A percentile compares a stretch with the other conserved stretches of the same genome.
These are phyloP conservation scores for Phlebopus sp. DNA, from an alignment of 1,284 basidiomycete genomes.

Conservation along the genomic window DNA sequence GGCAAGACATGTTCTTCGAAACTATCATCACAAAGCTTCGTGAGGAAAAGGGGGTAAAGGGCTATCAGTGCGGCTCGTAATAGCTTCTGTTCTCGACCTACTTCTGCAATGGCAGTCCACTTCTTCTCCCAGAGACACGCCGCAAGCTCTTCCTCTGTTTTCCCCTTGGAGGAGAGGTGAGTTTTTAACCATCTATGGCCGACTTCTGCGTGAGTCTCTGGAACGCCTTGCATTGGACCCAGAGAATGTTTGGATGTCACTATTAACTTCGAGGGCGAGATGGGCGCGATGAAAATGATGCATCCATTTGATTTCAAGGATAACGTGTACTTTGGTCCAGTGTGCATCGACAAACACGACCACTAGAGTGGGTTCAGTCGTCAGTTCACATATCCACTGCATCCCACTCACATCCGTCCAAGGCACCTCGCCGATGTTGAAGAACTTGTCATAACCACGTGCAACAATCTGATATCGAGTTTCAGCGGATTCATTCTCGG, in stretches of 20 bases:
- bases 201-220: slow-evolving; percentile 68
- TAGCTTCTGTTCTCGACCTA: slow-evolving; percentile 32
- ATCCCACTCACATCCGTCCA: slow-evolving; percentile 79
- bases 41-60: not conserved
- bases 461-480: slow-evolving; percentile 73
- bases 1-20: slow-evolving; percentile 98
- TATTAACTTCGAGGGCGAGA: slow-evolving; percentile 74
- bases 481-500: slow-evolving; percentile 16
- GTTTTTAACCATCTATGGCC: slow-evolving; percentile 82
- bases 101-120: slow-evolving; percentile 91
- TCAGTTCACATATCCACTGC: too few relatives aligned
- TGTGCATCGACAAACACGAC: slow-evolving; percentile 70
- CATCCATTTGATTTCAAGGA: slow-evolving; percentile 98
- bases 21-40: slow-evolving; percentile 90
- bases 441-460: slow-evolving; percentile 98
- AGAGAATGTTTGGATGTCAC: slow-evolving; percentile 93
- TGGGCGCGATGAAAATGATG: slow-evolving; percentile 93
- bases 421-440: slow-evolving; percentile 94
- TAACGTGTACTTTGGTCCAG: slow-evolving; percentile 79
- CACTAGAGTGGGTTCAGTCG: slow-evolving; percentile 53
- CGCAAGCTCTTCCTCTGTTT: slow-evolving; percentile 76
- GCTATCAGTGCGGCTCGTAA: not conserved
- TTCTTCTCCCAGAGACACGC: slow-evolving; percentile 76
- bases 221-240: slow-evolving; percentile 45
- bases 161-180: slow-evolving; percentile 66